These are phyloP conservation scores for Hericium rajendrae DNA, from an alignment of 768 basidiomycete genomes.

Conservation along the genomic window DNA sequence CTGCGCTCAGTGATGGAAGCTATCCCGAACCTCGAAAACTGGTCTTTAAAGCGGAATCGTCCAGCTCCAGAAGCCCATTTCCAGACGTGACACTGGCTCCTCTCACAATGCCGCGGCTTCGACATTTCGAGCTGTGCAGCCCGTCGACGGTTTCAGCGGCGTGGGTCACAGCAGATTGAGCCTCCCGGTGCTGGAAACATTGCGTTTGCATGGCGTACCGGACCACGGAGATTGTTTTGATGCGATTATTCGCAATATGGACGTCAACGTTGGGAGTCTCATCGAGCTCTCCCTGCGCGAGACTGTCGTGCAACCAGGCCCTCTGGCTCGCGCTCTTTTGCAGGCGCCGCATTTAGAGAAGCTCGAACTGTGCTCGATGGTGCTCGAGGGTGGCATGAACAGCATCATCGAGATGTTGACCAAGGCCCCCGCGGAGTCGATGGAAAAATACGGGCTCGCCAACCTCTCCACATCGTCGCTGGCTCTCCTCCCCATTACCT, in stretches of 20 bases:
- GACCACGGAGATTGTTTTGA: not conserved
- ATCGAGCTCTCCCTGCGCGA: conserved; percentile 4
- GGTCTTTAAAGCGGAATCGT: not conserved
- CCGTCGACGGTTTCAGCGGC: too few species aligned
- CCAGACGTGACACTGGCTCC: not conserved
- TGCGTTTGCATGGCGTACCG: not conserved
- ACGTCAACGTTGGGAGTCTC: not conserved
- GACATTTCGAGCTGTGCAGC: conserved; percentile 7
- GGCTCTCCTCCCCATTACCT: conserved; percentile 5
- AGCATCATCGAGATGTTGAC: conserved; percentile 1
- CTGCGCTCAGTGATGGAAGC: conserved; percentile 14
- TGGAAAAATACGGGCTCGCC: not conserved
- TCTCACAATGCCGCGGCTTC: conserved; percentile 6
- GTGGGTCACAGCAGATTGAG: too few species aligned
- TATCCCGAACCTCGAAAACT: conserved; percentile 16
- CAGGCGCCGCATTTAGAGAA: not conserved
- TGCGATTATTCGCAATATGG: not conserved
- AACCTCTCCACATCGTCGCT: not conserved
- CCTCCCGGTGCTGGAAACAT: not conserved
- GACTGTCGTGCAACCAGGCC: not conserved
- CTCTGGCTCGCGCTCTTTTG: not conserved
- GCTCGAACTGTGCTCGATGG: conserved; percentile 1
- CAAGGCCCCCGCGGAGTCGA: not conserved
- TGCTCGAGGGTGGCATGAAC: not conserved
- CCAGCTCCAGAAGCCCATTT: not conserved